Base-by-base conservation (phyloP, 805 yeast species). In the Naumovozyma castellii region DNA sequence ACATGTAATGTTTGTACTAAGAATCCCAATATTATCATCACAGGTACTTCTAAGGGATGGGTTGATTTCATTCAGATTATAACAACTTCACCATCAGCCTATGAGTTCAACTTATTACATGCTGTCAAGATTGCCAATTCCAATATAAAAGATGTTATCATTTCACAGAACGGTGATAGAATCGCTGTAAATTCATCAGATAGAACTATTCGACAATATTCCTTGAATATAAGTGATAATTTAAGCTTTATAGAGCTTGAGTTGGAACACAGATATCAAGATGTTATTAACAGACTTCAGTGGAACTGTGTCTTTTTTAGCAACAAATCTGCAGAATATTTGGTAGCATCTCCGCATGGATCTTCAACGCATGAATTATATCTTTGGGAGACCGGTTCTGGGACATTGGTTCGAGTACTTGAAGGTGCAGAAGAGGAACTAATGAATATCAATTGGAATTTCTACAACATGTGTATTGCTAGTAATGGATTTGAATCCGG, bases 401-500 rank as follows among this genome's bases (percentile, higher is more conserved):
- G 96, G 0, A 77, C 94, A n/a, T 65, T 88, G 41, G 82, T 86
- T 20, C 82, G 90, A 61, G 90, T 87, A 36, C 65, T 86, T 27
- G 96, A 88, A 59, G 95, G 96, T 0, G 84, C 95, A 4, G 96
- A 88, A 50, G 66, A 61, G 45, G 96, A 88, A 53, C 66, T 88
- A 44, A 74, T 82, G 37, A 90, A 80, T 39, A 84, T 87, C 29
- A 88, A 80, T 50, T 88, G 96, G 95, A 85, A 88, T 57, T 78
- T 75, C 42, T 66, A 75, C 37, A 69, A 75, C 39, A 85, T 95
- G 59, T 66, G 74, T 44, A 76, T 90, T 27, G 82, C 81, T 8
- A 82, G 94, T 14, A 83, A 84, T 20, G 96, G 97, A 0, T 64
- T 84, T 40, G 97, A 88, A 53, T 69, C 84, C 25, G 97, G 97